phyloP scores from a whole-genome alignment of 2,329 filamentous ascomycete species.

The Penicillium sp. region DNA sequence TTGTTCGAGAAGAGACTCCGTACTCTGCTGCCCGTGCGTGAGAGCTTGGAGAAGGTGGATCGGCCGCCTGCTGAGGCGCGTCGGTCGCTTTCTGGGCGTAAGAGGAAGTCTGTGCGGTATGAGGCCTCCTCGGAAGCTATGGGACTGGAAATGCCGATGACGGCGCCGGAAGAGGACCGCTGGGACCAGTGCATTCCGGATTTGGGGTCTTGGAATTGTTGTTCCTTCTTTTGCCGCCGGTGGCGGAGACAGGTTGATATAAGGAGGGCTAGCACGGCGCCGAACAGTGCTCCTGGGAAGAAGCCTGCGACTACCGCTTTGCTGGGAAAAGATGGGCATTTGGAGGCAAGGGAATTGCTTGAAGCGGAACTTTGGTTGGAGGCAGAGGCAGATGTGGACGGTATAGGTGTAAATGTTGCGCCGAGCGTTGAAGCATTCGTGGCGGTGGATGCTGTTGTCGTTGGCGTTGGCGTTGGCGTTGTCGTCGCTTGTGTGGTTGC shows the following conservation, averaged over 20 bases:
- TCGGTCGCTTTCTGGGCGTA: constrained; percentile 22
- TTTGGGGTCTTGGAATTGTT: constrained; percentile 25
- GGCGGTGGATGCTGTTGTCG: constrained; percentile 11
- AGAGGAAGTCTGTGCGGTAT: constrained; percentile 46
- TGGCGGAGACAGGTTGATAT: constrained; percentile 42
- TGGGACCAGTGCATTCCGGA: constrained; percentile 29
- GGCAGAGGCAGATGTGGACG: constrained; percentile 19
- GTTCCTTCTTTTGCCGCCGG: constrained; percentile 20
- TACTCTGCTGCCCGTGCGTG: constrained; percentile 37
- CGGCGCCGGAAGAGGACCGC: constrained; percentile 32
- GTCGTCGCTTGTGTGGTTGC: constrained; percentile 20
- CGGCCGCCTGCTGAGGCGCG: constrained; percentile 26
- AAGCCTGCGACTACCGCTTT: constrained; percentile 46
- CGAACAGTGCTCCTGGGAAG: constrained; percentile 47
- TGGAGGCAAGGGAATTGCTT: constrained; percentile 5
- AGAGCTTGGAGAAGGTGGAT: constrained; percentile 36
- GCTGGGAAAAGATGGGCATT: constrained; percentile 43
- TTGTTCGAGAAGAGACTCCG: constrained; percentile 35
- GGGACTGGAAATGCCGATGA: constrained; percentile 43
- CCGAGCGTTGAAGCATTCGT: constrained; percentile 15
- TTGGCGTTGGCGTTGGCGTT: constrained; percentile 4
- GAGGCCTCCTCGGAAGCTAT: constrained; percentile 44
- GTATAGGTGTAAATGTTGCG: constrained; percentile 23
- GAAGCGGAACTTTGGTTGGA: constrained; percentile 12
- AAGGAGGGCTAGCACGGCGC: constrained; percentile 53